Evolutionary conservation across 345 rosid species (phyloP).

Genomic region (Arabidopsis arenosa): DNA sequence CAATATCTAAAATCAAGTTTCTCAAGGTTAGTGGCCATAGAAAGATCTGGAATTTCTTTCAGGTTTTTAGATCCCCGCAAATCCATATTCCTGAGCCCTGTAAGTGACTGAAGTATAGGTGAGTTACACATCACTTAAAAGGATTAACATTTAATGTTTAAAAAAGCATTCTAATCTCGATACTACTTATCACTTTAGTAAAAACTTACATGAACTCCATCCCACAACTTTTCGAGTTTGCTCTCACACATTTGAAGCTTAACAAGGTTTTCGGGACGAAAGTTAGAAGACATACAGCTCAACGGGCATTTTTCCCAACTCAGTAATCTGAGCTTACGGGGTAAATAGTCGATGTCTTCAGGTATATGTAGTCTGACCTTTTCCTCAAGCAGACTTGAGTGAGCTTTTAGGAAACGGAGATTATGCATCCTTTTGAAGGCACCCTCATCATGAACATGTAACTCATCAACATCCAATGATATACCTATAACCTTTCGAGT

Average conservation of each 20-base stretch:
- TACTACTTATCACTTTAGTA: too few species aligned
- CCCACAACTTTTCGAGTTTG: not conserved
- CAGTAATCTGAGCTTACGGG: slow-evolving; percentile 12
- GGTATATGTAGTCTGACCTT: too few species aligned
- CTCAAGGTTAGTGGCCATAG: not conserved
- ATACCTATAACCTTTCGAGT: slow-evolving; percentile 27
- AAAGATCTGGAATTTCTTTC: slow-evolving; percentile 15
- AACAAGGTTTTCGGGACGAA: slow-evolving; percentile 6
- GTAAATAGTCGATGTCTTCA: not conserved
- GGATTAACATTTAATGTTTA: too few species aligned
- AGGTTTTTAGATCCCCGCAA: not conserved
- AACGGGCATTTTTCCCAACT: slow-evolving; percentile 14
- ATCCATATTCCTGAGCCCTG: not conserved
- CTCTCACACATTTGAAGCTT: not conserved
- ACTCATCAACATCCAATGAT: not conserved
- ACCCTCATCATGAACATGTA: not conserved
- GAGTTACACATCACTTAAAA: too few species aligned
- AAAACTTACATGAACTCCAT: not conserved
- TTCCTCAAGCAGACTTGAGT: too few species aligned
- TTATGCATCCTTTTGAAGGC: slow-evolving; percentile 20
- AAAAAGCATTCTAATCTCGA: too few species aligned
- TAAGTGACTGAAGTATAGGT: not conserved
- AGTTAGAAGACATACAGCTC: slow-evolving; percentile 17
- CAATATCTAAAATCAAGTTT: not conserved
- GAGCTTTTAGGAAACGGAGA: slow-evolving; percentile 35